Conservation (phyloP, 176 grass and related monocot species). For the Carex myosuroides region DNA sequence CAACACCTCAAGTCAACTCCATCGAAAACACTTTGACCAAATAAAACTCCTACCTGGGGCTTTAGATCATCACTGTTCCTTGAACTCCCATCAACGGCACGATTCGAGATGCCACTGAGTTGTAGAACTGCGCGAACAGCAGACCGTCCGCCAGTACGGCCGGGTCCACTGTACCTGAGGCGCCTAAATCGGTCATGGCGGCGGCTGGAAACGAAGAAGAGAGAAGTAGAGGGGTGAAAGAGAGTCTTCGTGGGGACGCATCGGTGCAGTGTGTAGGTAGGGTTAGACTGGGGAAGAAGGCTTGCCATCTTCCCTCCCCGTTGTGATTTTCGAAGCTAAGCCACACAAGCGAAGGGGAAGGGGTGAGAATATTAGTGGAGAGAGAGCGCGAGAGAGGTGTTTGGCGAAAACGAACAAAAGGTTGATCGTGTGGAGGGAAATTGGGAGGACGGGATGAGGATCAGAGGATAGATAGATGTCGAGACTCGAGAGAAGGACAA, state of each 20-base stretch:
- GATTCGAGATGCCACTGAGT: constrained; percentile 9
- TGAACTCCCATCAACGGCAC: neutral
- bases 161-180: constrained; percentile 2
- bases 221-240: constrained; percentile 5
- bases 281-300: constrained; percentile 22
- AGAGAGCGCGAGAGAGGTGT: neutral
- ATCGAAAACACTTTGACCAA: neutral
- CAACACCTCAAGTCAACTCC: neutral
- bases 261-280: neutral
- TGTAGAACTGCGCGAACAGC: neutral
- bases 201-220: constrained; percentile 15
- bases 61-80: neutral
- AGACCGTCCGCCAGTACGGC: neutral
- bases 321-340: neutral
- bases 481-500: constrained; percentile 15
- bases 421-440: constrained; percentile 38
- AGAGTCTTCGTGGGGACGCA: constrained; percentile 6
- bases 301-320: constrained; percentile 10
- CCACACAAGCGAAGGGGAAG: neutral
- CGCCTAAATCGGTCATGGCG: constrained; percentile 12
- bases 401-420: constrained; percentile 12
- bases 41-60: constrained; percentile 23
- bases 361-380: constrained; percentile 3
- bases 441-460: constrained; percentile 26
- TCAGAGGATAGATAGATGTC: neutral